phyloP scores from a whole-genome alignment of 441 rosid species.

The Eutrema salsugineum region DNA sequence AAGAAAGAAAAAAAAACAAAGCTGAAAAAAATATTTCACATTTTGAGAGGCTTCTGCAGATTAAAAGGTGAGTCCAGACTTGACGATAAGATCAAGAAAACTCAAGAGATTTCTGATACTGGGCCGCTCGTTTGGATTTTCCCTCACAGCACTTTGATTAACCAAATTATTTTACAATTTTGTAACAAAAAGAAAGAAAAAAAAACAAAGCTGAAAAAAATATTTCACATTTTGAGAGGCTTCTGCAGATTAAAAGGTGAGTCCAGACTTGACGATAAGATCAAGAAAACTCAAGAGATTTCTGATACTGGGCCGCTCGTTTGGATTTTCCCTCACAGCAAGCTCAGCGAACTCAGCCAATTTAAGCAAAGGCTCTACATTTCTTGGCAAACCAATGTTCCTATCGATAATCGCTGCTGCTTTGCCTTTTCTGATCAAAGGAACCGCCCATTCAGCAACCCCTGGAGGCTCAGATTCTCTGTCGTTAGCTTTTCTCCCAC shows the following conservation, averaged over 20 bases:
- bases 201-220: constrained; percentile 12
- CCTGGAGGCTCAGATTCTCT: constrained; percentile 36
- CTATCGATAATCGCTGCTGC: constrained; percentile 58
- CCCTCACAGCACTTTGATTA: constrained; percentile 42
- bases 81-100: constrained; percentile 43
- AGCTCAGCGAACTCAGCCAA: constrained; percentile 55
- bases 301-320: constrained; percentile 46
- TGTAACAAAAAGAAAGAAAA: neutral
- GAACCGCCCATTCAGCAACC: constrained; percentile 49
- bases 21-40: constrained; percentile 17
- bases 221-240: constrained; percentile 10
- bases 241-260: constrained; percentile 31
- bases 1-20: neutral
- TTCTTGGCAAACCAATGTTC: constrained; percentile 46
- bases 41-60: neutral
- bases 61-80: constrained; percentile 43
- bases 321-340: constrained; percentile 45
- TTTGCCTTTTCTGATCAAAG: constrained; percentile 49
- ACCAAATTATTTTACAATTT: constrained; percentile 20
- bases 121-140: constrained; percentile 48
- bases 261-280: constrained; percentile 45
- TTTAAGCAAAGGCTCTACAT: constrained; percentile 62
- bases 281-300: constrained; percentile 36
- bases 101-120: constrained; percentile 36
- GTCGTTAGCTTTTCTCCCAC: constrained; percentile 41